Base-by-base conservation (phyloP, 2,329 filamentous ascomycete genomes). In the Xylaria multiplex region DNA sequence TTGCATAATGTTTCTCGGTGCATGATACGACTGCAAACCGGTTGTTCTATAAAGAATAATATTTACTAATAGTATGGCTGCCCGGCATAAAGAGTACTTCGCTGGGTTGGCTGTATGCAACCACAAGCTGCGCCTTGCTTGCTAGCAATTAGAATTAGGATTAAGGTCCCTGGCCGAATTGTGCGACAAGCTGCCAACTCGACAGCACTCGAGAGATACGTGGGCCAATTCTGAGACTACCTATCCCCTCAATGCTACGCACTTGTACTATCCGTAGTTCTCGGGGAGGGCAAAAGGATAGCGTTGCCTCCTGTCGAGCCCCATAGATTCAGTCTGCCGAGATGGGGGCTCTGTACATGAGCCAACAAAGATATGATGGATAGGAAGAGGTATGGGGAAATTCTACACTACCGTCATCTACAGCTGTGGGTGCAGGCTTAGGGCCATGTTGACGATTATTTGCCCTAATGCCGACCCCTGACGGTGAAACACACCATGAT, bases 111-210 rank as follows among this genome's bases (percentile, higher is more conserved):
- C 27, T 24, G 46, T 59, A 53, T 64, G 59, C 53, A 60, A 62
- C 64, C 55, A 35, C 22, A 19, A 53, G 48, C 61, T 67, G 62
- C 61, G 67, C 61, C 67, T 65, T 69, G 64, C 66, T 43, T 63
- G 56, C 58, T 50, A 45, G 48, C 32, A 22, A 61, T 58, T 40
- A 32, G 50, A 58, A 57, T 43, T 48, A 40, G 54, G 46, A 59
- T 62, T 27, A n/a, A 42, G 53, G 43, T 45, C 22, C 37, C 37
- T 50, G 45, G 54, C 48, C 48, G 37, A 65, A 42, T 62, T 42
- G 50, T 35, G 49, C 43, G 52, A 66, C 32, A 11, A 45, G 43
- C 60, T 67, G 58, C 42, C 37, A 61, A 66, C 53, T 52, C 40
- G 58, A 55, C 19, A 54, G 16, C 54, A 50, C 24, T 37, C 42